Conservation (phyloP, 768 basidiomycete species). For the Podaxis sp. region DNA sequence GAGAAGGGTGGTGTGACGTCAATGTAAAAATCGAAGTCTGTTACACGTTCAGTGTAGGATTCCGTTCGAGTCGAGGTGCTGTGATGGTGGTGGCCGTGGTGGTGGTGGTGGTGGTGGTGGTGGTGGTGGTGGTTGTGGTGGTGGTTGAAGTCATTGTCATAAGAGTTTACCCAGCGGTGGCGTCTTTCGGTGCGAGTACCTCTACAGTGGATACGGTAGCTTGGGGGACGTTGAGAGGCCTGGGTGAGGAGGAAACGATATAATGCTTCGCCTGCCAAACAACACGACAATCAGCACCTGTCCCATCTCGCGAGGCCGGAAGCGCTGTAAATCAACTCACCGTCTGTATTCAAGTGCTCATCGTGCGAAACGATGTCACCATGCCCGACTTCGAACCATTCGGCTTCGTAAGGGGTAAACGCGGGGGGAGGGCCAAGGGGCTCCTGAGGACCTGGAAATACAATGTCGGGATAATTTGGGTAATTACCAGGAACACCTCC, state of each 20-base stretch:
- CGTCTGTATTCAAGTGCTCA: conserved; percentile 64
- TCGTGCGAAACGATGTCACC: conserved; percentile 72
- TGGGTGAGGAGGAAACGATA: conserved; percentile 73
- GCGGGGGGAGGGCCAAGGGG: conserved; percentile 56
- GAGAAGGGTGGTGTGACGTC: conserved; percentile 35
- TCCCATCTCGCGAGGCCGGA: neutral
- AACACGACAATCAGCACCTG: neutral
- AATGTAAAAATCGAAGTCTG: conserved; percentile 71
- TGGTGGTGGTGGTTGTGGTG: conserved; percentile 29
- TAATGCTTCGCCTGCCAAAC: conserved; percentile 50
- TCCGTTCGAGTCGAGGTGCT: conserved; percentile 30
- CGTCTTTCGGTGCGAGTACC: conserved; percentile 60
- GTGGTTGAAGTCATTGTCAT: conserved; percentile 22
- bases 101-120: conserved; percentile 21
- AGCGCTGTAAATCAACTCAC: conserved; percentile 22
- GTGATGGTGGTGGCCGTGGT: neutral
- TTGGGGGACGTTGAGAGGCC: conserved; percentile 41
- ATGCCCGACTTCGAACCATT: conserved; percentile 46
- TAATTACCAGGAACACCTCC: neutral
- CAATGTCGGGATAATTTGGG: neutral
- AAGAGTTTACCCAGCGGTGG: conserved; percentile 43
- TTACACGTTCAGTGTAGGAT: conserved; percentile 55
- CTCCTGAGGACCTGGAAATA: neutral
- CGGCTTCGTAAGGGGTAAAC: conserved; percentile 64
- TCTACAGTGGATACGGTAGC: conserved; percentile 43